Percentiles rank a stretch among this genome's conserved stretches.
These are phyloP conservation scores for Parastagonospora nodorum DNA, from an alignment of 2,329 filamentous ascomycete genomes.

Conservation along the genomic window DNA sequence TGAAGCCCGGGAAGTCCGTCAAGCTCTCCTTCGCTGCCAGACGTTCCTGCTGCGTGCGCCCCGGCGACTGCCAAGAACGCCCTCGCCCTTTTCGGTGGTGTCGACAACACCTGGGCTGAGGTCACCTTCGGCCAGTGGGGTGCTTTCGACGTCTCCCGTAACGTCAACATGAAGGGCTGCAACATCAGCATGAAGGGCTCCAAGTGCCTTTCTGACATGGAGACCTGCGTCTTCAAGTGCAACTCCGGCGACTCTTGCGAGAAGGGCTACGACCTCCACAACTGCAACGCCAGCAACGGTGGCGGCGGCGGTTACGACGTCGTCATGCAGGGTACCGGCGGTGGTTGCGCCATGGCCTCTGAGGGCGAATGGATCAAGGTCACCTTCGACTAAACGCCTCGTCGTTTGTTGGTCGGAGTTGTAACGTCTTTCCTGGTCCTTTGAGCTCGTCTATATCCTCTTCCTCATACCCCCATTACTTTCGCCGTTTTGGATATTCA, in stretches of 20 bases:
- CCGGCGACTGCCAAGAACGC: slow-evolving; percentile 43
- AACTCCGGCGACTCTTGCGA: slow-evolving; percentile 41
- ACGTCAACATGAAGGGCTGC: slow-evolving; percentile 53
- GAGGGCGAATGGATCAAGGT: slow-evolving; percentile 35
- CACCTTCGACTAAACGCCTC: slow-evolving; percentile 22
- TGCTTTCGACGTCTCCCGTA: slow-evolving; percentile 51
- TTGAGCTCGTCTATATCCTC: slow-evolving; percentile 20
- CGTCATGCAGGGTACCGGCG: slow-evolving; percentile 31
- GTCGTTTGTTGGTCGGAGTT: slow-evolving; percentile 16
- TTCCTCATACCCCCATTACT: slow-evolving; percentile 24
- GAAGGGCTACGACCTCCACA: slow-evolving; percentile 47
- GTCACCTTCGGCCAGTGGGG: slow-evolving; percentile 47
- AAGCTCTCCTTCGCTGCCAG: slow-evolving; percentile 47
- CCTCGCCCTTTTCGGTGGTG: slow-evolving; percentile 45
- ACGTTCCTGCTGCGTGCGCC: slow-evolving; percentile 49
- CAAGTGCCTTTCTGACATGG: slow-evolving; percentile 51
- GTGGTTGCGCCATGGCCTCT: slow-evolving; percentile 39
- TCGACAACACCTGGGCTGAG: slow-evolving; percentile 54
- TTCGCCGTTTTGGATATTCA: slow-evolving; percentile 21
- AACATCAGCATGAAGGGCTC: slow-evolving; percentile 45
- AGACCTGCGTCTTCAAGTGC: slow-evolving; percentile 53
- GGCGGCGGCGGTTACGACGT: slow-evolving; percentile 38
- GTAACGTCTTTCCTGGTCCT: slow-evolving; percentile 10
- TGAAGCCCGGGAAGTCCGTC: slow-evolving; percentile 44
- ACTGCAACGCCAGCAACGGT: slow-evolving; percentile 36